phyloP scores from a whole-genome alignment of 176 grass and related monocot genomes.

The Microstegium vimineum region DNA sequence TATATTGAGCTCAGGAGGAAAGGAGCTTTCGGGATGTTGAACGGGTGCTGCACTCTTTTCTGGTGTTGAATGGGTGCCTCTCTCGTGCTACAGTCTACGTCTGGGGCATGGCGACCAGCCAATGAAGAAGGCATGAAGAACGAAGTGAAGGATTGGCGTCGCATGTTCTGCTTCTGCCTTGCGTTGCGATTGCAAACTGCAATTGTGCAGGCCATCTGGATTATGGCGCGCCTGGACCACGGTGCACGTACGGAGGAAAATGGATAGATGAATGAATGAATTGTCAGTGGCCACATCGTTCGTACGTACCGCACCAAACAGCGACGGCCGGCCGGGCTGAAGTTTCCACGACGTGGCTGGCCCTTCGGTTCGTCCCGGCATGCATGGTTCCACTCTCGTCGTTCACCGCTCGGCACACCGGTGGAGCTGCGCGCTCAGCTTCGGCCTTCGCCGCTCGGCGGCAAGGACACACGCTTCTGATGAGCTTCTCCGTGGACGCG shows the following conservation, averaged over 20 bases:
- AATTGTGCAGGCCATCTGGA: neutral
- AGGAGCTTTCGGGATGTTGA: constrained; percentile 18
- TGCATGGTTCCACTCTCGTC: no score
- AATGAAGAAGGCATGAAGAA: no score
- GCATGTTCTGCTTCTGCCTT: neutral
- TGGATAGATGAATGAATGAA: neutral
- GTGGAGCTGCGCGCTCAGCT: no score
- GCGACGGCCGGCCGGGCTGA: neutral
- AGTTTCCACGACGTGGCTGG: no score
- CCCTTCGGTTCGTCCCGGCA: no score
- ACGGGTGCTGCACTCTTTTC: constrained; percentile 12
- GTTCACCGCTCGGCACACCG: no score
- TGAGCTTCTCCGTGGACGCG: no score
- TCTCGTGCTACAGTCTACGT: neutral
- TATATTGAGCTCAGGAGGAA: neutral
- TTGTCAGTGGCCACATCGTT: neutral
- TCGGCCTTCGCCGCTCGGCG: no score
- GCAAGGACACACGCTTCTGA: no score
- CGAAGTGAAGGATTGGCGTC: neutral
- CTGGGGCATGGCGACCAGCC: no score
- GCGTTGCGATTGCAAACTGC: neutral
- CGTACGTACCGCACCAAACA: neutral
- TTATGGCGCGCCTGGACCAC: neutral
- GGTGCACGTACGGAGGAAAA: neutral
- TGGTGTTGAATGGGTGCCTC: neutral